Base-by-base conservation (phyloP, 108 stramenopile species). In the Cyclotella distinguenda region DNA sequence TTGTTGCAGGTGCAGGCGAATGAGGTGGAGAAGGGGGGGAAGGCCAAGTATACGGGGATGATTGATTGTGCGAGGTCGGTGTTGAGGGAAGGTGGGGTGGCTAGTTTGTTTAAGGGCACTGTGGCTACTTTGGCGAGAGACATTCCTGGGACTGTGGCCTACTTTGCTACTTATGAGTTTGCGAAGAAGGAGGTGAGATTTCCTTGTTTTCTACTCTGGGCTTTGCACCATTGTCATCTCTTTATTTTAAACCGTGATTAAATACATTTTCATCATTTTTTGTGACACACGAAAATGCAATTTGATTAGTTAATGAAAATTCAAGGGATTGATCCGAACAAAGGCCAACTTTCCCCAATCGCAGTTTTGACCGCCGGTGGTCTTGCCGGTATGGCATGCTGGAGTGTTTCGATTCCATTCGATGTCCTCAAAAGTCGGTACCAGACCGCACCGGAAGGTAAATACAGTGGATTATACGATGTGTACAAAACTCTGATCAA, bases 351-450 rank as follows among this genome's bases (percentile, higher is more conserved):
- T 3, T 87, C 87, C 13, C 73, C 74, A 28, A 23, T 77, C 18
- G 88, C 84, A 21, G 86, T 85, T 2, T 66, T 96, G 3, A 55
- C 86, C 31, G 90, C 91, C 8, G 95, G 95, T 18, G 95, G 95
- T 2, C 73, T 89, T 26, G 93, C 93, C 16, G 95, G 95, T 1
- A 79, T 96, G 67, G 85, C 85, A 45, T 90, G 84, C 70, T 96
- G 95, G 95, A 62, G 75, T 19, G 66, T 96, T 15, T 87, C 82
- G 1, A 90, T 96, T 33, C 95, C 95, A 3, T 70, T 88, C 6
- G 95, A 96, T 55, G 85, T 87, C 6, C 60, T 96, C 51, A 96
- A 96, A 78, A 85, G 82, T 15, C 66, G 93, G 52, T 82, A 68
- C 45, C 95, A 96, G 67, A 89, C 92, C 0, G 86, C 90, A 23